A percentile compares a stretch with the other conserved stretches of the same genome.
These are phyloP conservation scores for Trichophyton benhamiae DNA, from an alignment of 2,329 filamentous ascomycete species.

Conservation along the genomic window DNA sequence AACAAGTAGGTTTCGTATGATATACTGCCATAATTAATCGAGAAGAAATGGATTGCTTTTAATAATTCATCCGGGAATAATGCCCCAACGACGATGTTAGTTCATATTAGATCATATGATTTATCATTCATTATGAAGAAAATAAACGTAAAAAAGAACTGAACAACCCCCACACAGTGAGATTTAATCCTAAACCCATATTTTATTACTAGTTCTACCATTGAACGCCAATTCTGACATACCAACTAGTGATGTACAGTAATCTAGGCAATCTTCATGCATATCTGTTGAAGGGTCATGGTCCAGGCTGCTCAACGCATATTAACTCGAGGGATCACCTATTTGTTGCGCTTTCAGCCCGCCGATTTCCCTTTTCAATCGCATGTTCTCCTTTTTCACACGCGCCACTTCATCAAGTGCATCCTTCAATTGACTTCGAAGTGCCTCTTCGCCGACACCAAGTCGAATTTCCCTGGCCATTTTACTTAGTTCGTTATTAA, in stretches of 20 bases:
- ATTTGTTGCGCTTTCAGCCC: constrained; percentile 47
- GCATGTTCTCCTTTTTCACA: constrained; percentile 73
- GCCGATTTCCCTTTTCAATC: constrained; percentile 69
- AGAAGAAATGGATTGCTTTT: too few relatives aligned
- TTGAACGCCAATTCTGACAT: neutral
- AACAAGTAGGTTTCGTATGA: neutral
- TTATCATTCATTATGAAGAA: neutral
- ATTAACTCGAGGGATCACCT: constrained; percentile 12
- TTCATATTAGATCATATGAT: neutral
- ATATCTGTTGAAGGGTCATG: neutral
- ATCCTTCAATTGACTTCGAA: constrained; percentile 59
- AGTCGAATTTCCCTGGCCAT: constrained; percentile 65
- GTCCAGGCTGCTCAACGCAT: neutral
- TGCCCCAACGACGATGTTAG: too few relatives aligned
- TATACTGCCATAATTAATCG: neutral
- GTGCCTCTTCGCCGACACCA: constrained; percentile 66
- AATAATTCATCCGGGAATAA: too few relatives aligned
- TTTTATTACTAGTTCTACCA: neutral
- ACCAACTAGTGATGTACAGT: neutral
- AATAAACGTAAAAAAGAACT: neutral
- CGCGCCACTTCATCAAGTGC: constrained; percentile 63
- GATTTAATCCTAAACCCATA: neutral
- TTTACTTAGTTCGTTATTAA: constrained; percentile 80
- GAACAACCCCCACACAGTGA: neutral
- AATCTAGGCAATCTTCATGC: neutral